Evolutionary conservation across 371 early-diverging fungal species (phyloP), one percentile per base, ranked within the genome.

Genomic region (Mycotypha africana): DNA sequence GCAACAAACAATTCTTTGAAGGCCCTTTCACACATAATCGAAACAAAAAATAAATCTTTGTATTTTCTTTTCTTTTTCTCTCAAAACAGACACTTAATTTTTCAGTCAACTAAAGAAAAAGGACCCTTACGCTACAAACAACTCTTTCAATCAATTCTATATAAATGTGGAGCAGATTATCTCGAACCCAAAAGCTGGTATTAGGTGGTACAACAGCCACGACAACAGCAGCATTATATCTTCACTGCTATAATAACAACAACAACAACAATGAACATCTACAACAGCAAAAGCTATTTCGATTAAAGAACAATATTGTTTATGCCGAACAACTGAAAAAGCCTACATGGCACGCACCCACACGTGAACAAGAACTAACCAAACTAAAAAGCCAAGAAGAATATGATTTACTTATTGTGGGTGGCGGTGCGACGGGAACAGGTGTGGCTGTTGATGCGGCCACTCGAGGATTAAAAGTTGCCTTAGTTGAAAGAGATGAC

Each of bases 391-490:
- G 25, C n/a, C 0, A n/a, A 14, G 3, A 8, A 21, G 38, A 11
- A 11, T 38, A 22, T 38, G n/a, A 99, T 74, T 57, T 99, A 32
- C 67, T 98, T 26, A 81, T 99, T 41, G 88, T 98, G 28, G 99
- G 99, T 47, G 99, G 98, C 28, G 99, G 99, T 28, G 95, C 98
- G 16, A 93, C 98, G 0, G 99, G 99, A 26, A 81, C 91, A 9
- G 99, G 99, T 19, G 86, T 92, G 46, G 92, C 97, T 17, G 72
- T 99, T 14, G 99, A 99, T 73, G 99, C 97, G 16, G 95, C 91
- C 3, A 88, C 97, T 6, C 76, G 99, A 36, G 99, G 99, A 36
- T 74, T 99, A 28, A 91, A 86, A 24, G 98, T 97, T 5, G 97
- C 97, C 6, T 65, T 99, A 58, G 93, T 99, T 2, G 99, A 99